A percentile compares a stretch with the other conserved stretches of the same genome.
phyloP scores from a whole-genome alignment of 2,329 filamentous ascomycete genomes.

The Penicillium sp. region DNA sequence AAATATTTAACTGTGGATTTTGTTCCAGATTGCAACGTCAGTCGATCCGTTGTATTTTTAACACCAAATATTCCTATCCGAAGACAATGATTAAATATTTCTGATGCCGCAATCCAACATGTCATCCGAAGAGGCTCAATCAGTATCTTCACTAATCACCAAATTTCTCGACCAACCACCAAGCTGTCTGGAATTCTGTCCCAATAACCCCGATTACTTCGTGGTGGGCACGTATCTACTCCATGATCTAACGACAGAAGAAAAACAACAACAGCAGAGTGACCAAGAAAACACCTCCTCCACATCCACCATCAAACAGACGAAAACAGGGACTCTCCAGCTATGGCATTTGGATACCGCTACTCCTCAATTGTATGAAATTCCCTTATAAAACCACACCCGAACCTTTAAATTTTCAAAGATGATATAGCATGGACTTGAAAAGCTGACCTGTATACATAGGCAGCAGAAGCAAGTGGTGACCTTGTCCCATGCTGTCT shows the following conservation, averaged over 20 bases:
- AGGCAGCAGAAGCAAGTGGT: constrained; percentile 59
- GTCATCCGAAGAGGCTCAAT: constrained; percentile 1
- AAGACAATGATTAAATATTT: no score
- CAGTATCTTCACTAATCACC: constrained; percentile 26
- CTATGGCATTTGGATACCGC: constrained; percentile 54
- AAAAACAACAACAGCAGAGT: constrained; percentile 18
- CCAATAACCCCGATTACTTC: constrained; percentile 57
- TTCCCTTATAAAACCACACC: constrained; percentile 2
- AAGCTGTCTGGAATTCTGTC: constrained; percentile 44
- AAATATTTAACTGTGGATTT: background rate
- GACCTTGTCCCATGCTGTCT: constrained; percentile 65
- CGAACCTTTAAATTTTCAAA: background rate
- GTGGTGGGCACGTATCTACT: constrained; percentile 83
- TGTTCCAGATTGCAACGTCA: background rate
- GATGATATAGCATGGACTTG: background rate
- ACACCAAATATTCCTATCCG: no score
- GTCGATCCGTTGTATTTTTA: background rate
- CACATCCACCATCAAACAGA: constrained; percentile 45
- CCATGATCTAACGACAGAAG: constrained; percentile 26
- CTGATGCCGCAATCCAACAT: background rate
- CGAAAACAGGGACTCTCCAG: constrained; percentile 68
- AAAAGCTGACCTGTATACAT: constrained; percentile 1
- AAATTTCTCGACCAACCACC: constrained; percentile 41
- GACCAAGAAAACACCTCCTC: constrained; percentile 18
- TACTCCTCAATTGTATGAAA: constrained; percentile 27